Conservation (phyloP, 768 basidiomycete species). For the Suillus cothurnatus region DNA sequence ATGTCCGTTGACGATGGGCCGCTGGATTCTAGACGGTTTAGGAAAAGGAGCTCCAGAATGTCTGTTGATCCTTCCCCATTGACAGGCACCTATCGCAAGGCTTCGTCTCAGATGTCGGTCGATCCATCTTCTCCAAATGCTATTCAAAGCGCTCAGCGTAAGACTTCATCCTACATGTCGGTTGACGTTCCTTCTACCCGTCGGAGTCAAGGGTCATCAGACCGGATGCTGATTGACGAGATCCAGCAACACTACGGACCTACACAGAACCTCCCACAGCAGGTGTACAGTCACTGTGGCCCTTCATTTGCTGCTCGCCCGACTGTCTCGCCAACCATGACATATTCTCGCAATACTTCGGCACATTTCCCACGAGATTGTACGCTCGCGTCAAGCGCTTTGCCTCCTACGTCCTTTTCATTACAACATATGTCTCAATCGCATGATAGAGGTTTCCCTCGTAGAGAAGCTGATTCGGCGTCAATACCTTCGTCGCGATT, state of each 20-base stretch:
- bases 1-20: slow-evolving; percentile 1
- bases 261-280: not conserved
- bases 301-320: not conserved
- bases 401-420: not conserved
- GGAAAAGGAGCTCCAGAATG: not conserved
- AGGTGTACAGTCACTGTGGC: not conserved
- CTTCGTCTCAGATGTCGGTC: not conserved
- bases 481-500: not conserved
- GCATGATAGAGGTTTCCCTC: not conserved
- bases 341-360: not conserved
- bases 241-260: not conserved
- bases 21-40: not conserved
- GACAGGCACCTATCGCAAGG: not conserved
- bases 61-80: not conserved
- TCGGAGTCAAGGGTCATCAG: not conserved
- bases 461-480: not conserved
- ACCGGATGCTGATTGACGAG: slow-evolving; percentile 2
- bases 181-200: not conserved
- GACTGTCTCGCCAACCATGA: not conserved
- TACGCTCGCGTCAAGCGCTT: not conserved
- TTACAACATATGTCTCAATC: not conserved
- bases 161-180: not conserved
- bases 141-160: not conserved
- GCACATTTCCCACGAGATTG: not conserved
- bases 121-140: not conserved